These are phyloP conservation scores for Diplotaxis tenuifolia DNA, from an alignment of 345 rosid genomes.

Conservation along the genomic window DNA sequence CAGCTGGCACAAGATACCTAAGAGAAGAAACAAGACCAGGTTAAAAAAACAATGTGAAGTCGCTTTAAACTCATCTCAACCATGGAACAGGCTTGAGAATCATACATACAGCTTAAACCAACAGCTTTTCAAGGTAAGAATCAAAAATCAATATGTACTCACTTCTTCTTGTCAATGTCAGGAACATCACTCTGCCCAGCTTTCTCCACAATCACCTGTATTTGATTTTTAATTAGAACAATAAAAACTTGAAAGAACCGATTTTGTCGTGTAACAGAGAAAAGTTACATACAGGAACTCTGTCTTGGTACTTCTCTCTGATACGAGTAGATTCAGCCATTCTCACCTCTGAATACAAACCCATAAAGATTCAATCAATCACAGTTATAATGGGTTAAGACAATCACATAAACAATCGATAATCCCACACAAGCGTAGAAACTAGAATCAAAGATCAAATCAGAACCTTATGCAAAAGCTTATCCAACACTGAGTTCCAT, in stretches of 20 bases:
- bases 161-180: conserved; percentile 63
- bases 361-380: conserved; percentile 5
- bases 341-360: not conserved
- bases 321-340: not conserved
- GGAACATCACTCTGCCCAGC: conserved; percentile 82
- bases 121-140: not conserved
- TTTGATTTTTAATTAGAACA: conserved; percentile 5
- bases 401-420: too few species aligned
- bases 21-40: conserved; percentile 8
- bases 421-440: not conserved
- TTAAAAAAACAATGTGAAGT: not conserved
- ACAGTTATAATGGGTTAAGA: not conserved
- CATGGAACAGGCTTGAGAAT: not conserved
- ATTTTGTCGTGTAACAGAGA: not conserved
- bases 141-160: conserved; percentile 33
- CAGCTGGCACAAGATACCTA: conserved; percentile 87
- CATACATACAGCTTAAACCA: not conserved
- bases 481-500: not conserved
- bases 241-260: not conserved
- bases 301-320: not conserved
- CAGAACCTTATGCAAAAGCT: not conserved
- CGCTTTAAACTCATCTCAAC: too few species aligned
- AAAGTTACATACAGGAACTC: not conserved
- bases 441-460: not conserved
- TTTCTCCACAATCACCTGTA: conserved; percentile 84